These are phyloP conservation scores for Xylaria cubensis DNA, from an alignment of 495 filamentous ascomycete species.

Conservation along the genomic window DNA sequence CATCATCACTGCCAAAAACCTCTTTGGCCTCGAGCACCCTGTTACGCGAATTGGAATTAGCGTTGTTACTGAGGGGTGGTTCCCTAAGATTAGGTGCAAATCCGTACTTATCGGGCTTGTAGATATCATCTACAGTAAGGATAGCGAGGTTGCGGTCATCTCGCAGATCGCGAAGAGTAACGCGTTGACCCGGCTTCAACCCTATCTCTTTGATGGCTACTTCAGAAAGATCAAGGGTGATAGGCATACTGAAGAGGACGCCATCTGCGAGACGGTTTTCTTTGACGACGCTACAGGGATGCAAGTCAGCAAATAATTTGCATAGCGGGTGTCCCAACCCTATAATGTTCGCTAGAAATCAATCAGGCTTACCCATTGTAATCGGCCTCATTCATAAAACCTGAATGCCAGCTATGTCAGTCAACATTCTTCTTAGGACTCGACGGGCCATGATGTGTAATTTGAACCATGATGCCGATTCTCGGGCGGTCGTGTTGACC, in stretches of 20 bases:
- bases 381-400: conserved; percentile 96
- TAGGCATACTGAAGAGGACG: conserved; percentile 95
- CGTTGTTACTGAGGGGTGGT: conserved; percentile 33
- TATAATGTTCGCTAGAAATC: background rate
- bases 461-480: conserved; percentile 17
- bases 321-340: conserved; percentile 1
- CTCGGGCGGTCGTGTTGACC: conserved; percentile 12
- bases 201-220: conserved; percentile 72
- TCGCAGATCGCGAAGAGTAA: conserved; percentile 92
- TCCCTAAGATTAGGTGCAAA: conserved; percentile 28
- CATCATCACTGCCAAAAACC: conserved; percentile 92
- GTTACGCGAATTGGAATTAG: conserved; percentile 45
- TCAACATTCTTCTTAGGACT: background rate
- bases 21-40: conserved; percentile 88
- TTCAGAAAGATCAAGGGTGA: conserved; percentile 85
- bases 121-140: conserved; percentile 93
- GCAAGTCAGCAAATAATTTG: conserved; percentile 28
- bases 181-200: conserved; percentile 77
- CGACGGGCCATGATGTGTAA: background rate
- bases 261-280: conserved; percentile 86
- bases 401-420: conserved; percentile 52
- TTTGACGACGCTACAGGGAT: conserved; percentile 74
- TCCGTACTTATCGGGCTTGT: conserved; percentile 92
- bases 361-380: conserved; percentile 77
- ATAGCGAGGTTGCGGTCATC: conserved; percentile 96